Base-by-base conservation (phyloP, 768 basidiomycete species). In the Polyporus arcularius region DNA sequence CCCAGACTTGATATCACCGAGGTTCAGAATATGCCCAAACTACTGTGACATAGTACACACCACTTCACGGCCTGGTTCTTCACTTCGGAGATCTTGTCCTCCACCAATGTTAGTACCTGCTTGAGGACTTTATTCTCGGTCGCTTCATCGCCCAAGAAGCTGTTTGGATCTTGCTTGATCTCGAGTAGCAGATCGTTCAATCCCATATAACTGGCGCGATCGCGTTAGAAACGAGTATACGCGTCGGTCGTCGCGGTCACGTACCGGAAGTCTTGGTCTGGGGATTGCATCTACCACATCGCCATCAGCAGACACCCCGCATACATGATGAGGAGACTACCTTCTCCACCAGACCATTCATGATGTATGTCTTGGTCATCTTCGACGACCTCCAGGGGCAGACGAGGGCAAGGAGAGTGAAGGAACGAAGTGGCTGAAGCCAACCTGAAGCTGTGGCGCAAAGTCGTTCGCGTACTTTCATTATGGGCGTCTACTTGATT, bases 21-120 rank as follows among this genome's bases (percentile, higher is more conserved):
- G 18, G 52, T 26, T 47, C 35, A 38, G 18, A 11, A 14, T 16
- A 54, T 16, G 18, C 16, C 30, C 10, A 48, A 11, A 28, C 15
- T 5, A 2, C 26, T 21, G 14, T 16, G 16, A 26, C 15, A 21
- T 40, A n/a, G 50, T 38, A 72, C 83, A 55, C 67, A 92, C 96
- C 94, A 96, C 78, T 96, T 94, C 11, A 97, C 96, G 2, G 94
- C 94, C 73, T 93, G 90, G 70, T 97, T 97, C 80, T 98, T 98
- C 65, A 98, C 97, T 79, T 99, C 97, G 8, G 94, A 94, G 66
- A 96, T 98, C 75, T 89, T 90, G 77, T 99, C 97, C 70, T 92
- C 90, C 4, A 98, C 89, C 18, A 98, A 83, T 38, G 85, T 79
- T 45, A 98, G 80, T 1, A 98, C 94, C 72, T 90, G 87, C 43